Evolutionary conservation across 2,329 filamentous ascomycete species (phyloP).

Genomic region (Fusarium verticillioides): DNA sequence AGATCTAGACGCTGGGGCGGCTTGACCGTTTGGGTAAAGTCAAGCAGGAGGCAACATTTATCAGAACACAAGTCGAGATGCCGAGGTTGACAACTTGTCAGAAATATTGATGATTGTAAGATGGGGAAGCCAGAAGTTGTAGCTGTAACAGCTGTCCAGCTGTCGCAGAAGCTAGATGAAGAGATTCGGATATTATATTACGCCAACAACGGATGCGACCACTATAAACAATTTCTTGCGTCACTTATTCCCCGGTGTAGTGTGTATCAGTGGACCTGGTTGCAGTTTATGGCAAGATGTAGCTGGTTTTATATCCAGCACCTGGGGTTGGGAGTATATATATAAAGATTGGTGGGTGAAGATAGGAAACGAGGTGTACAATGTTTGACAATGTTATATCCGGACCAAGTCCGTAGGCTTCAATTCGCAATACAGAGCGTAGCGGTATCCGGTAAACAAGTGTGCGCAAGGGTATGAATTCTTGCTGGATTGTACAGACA

Average conservation of each 20-base stretch:
- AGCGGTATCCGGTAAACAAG: background rate
- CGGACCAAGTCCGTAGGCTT: background rate
- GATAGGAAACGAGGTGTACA: background rate
- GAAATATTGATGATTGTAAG: background rate
- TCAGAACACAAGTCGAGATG: background rate
- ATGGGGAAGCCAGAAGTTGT: background rate
- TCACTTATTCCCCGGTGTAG: constrained; percentile 17
- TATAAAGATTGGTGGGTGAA: constrained; percentile 1
- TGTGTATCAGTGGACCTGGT: background rate
- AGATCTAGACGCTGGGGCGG: background rate
- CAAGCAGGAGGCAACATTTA: background rate
- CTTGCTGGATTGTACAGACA: too few species aligned
- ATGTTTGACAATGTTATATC: background rate
- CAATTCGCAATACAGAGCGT: background rate
- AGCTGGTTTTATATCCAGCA: background rate
- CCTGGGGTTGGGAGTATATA: constrained; percentile 6
- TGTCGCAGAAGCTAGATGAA: background rate
- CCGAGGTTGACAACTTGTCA: background rate
- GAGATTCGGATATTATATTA: constrained; percentile 4
- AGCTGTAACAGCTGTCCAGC: background rate
- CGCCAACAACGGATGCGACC: background rate
- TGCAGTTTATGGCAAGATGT: background rate
- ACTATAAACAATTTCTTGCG: constrained; percentile 8
- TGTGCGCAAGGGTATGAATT: background rate
- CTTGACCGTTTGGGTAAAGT: background rate